Percentiles rank a stretch among this genome's conserved stretches.
Evolutionary conservation across 805 yeast genomes (phyloP).

Genomic region (Saturnispora halmiae): DNA sequence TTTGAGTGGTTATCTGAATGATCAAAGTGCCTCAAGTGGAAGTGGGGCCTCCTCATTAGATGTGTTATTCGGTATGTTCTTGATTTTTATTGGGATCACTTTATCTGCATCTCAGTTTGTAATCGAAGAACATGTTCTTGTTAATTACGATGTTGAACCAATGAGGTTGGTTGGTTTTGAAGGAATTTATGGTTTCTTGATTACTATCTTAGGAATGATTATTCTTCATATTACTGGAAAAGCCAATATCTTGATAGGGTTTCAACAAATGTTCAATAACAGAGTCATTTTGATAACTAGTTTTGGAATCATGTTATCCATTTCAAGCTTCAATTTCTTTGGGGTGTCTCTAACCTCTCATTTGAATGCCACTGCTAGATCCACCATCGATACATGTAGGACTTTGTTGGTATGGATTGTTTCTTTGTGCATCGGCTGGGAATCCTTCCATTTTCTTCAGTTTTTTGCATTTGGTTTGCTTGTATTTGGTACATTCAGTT

Average conservation of each 20-base stretch:
- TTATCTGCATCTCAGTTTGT: slow-evolving; percentile 73
- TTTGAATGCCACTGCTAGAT: slow-evolving; percentile 67
- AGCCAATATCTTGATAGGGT: slow-evolving; percentile 47
- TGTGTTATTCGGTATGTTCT: slow-evolving; percentile 44
- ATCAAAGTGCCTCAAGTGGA: background rate
- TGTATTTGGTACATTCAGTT: slow-evolving; percentile 64
- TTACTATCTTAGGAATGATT: slow-evolving; percentile 39
- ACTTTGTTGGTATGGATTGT: slow-evolving; percentile 69
- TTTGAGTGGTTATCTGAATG: slow-evolving; percentile 44
- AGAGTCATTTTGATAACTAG: slow-evolving; percentile 42
- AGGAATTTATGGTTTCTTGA: slow-evolving; percentile 53
- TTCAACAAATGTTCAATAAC: slow-evolving; percentile 39
- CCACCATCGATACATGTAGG: slow-evolving; percentile 71
- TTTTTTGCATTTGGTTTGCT: slow-evolving; percentile 52
- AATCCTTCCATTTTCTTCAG: slow-evolving; percentile 53
- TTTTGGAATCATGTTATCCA: slow-evolving; percentile 58
- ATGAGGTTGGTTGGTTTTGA: slow-evolving; percentile 62
- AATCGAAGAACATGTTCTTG: slow-evolving; percentile 60
- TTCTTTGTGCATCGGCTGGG: slow-evolving; percentile 69
- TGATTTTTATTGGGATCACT: slow-evolving; percentile 54
- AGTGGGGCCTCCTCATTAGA: slow-evolving; percentile 15
- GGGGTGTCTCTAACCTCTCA: slow-evolving; percentile 61
- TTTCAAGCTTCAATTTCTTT: slow-evolving; percentile 61
- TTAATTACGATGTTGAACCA: slow-evolving; percentile 46
- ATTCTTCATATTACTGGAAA: slow-evolving; percentile 38